Base-by-base conservation (phyloP, 257 asterid genomes). In the Scutellaria baicalensis region DNA sequence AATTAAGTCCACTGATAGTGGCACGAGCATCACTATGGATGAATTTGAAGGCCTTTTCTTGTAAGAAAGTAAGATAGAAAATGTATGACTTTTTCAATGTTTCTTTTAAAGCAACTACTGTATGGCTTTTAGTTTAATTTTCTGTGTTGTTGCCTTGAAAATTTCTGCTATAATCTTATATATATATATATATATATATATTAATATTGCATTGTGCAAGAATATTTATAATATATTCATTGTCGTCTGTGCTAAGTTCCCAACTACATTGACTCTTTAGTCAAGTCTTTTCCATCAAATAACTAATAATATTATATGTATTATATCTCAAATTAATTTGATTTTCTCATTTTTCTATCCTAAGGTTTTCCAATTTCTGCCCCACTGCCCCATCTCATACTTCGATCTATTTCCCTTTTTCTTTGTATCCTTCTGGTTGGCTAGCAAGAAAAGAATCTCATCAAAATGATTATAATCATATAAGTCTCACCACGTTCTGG, bases 11-110 rank as follows among this genome's bases (percentile, higher is more conserved):
- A 73, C 45, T 77, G 79, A 56, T 74, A 65, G 77, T 78, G 76
- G 80, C 78, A 75, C 65, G 78, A 69, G 38, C 79, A 78, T 58
- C 80, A 79, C 69, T 48, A 57, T 78, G 72, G 48, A 72, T 69
- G 68, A 68, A 64, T 68, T 64, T 72, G 17, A 70, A 35, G 70
- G 40, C 33, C 35, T 64, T 77, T 78, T 54, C 60, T 71, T 68
- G 68, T 62, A 62, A 51, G 33, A 77, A 71, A 66, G 62, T 65
- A 45, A 58, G 69, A 73, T 66, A 64, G 74, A 71, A 71, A 52
- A 75, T 70, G 59, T 44, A 54, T 48, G 75, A 74, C 82, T 80
- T 77, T 76, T 45, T 38, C 47, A 18, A 14, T 48, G 61, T 21
- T 66, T 67, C 64, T 63, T 69, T 70, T 56, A 54, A 64, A 51